phyloP scores from a whole-genome alignment of 495 filamentous ascomycete genomes.

The Penicillium egyptiacum region DNA sequence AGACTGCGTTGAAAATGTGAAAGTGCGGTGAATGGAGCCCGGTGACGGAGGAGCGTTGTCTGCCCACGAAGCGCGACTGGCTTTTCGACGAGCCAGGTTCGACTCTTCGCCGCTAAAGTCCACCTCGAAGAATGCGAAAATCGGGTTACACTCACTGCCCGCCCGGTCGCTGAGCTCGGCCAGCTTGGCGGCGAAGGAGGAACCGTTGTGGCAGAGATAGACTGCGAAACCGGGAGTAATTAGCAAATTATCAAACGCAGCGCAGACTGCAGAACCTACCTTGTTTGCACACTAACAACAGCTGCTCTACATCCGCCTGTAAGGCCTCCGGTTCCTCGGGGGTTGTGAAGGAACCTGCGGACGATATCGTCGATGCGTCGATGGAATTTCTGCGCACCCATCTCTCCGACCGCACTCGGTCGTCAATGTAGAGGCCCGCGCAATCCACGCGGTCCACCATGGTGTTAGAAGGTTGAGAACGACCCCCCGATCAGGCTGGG shows the following conservation, averaged over 20 bases:
- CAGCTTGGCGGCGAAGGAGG: conserved; percentile 68
- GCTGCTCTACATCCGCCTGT: conserved; percentile 46
- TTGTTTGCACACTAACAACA: conserved; percentile 54
- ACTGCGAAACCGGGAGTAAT: conserved; percentile 46
- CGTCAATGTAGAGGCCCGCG: conserved; percentile 83
- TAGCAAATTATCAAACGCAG: conserved; percentile 9
- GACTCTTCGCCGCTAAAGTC: conserved; percentile 37
- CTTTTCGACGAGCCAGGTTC: conserved; percentile 38
- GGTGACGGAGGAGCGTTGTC: conserved; percentile 37
- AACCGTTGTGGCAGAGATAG: conserved; percentile 67
- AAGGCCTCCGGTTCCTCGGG: conserved; percentile 53
- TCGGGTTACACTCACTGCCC: conserved; percentile 64
- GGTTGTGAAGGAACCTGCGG: conserved; percentile 26
- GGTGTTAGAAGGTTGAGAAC: conserved; percentile 20
- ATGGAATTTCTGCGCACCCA: conserved; percentile 49
- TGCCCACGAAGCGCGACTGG: conserved; percentile 39
- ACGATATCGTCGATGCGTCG: conserved; percentile 28
- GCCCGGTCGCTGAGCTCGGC: conserved; percentile 64
- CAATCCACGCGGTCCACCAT: conserved; percentile 70
- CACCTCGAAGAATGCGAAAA: conserved; percentile 74
- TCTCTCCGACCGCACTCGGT: conserved; percentile 64
- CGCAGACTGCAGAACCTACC: conserved; percentile 41
- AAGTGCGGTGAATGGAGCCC: conserved; percentile 39
- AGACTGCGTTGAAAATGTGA: conserved; percentile 48
- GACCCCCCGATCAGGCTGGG: conserved; percentile 17